These are phyloP conservation scores for Chimonanthus salicifolius DNA, from an alignment of 164 flowering plant species.

Conservation along the genomic window DNA sequence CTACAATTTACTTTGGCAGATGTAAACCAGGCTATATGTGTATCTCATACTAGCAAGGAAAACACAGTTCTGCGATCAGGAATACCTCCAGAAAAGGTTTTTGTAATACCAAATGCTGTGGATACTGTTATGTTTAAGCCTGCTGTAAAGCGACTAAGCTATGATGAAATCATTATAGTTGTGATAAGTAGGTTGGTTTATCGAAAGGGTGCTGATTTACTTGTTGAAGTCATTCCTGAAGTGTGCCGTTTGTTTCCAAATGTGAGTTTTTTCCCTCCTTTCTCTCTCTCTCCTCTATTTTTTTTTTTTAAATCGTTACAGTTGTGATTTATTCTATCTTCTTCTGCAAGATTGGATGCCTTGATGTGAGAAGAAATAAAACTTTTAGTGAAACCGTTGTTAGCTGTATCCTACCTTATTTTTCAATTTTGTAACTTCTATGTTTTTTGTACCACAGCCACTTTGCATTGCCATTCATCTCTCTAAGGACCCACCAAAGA, in stretches of 20 bases:
- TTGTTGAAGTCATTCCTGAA: constrained; percentile 96
- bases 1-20: constrained; percentile 91
- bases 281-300: no score
- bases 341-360: background rate
- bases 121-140: constrained; percentile 97
- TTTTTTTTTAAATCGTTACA: no score
- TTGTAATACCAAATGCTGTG: constrained; percentile 93
- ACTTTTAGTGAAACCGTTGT: no score
- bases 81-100: constrained; percentile 82
- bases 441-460: background rate
- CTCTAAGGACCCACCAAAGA: no score
- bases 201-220: constrained; percentile 93
- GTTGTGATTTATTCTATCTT: background rate
- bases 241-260: constrained; percentile 73
- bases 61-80: constrained; percentile 93
- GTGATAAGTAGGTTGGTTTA: constrained; percentile 96
- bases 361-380: background rate
- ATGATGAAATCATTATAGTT: constrained; percentile 65
- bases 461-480: no score
- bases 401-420: no score
- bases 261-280: constrained; percentile 41
- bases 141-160: constrained; percentile 48
- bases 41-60: constrained; percentile 96
- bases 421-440: background rate
- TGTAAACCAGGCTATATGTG: constrained; percentile 91